A percentile compares a stretch with the other conserved stretches of the same genome.
Conservation (phyloP, 331 rosid species). For the Ulmus americana region DNA sequence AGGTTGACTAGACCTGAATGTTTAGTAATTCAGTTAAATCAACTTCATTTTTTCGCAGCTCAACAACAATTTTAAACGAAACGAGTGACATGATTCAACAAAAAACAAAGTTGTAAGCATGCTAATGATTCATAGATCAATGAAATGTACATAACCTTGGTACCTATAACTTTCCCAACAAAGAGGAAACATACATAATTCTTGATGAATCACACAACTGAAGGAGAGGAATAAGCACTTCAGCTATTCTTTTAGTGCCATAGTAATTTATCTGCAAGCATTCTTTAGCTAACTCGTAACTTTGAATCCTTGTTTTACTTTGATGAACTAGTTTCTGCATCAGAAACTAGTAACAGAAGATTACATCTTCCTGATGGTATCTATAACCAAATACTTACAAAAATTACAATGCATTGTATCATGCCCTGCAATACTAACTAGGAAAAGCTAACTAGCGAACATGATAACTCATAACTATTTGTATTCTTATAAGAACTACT, state of each 20-base stretch:
- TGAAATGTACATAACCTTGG: not conserved
- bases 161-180: conserved; percentile 34
- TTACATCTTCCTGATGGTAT: too few species aligned
- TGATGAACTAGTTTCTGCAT: conserved; percentile 33
- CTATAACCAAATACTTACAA: too few species aligned
- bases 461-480: too few species aligned
- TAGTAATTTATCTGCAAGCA: conserved; percentile 44
- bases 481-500: too few species aligned
- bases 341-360: not conserved
- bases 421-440: not conserved
- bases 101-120: too few species aligned
- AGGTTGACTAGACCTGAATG: too few species aligned
- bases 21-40: not conserved
- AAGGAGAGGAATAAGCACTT: conserved; percentile 40
- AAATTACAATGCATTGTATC: not conserved
- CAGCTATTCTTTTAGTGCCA: conserved; percentile 28
- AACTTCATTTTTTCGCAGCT: not conserved
- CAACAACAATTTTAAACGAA: too few species aligned
- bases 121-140: too few species aligned
- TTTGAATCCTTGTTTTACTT: conserved; percentile 23
- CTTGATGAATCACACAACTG: conserved; percentile 14
- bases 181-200: conserved; percentile 26
- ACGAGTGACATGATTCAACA: too few species aligned
- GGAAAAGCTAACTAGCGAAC: not conserved
- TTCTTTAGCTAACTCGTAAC: conserved; percentile 30